A percentile compares a stretch with the other conserved stretches of the same genome.
These are phyloP conservation scores for Crithidia bombi DNA, from an alignment of 208 protist genomes.

Conservation along the genomic window DNA sequence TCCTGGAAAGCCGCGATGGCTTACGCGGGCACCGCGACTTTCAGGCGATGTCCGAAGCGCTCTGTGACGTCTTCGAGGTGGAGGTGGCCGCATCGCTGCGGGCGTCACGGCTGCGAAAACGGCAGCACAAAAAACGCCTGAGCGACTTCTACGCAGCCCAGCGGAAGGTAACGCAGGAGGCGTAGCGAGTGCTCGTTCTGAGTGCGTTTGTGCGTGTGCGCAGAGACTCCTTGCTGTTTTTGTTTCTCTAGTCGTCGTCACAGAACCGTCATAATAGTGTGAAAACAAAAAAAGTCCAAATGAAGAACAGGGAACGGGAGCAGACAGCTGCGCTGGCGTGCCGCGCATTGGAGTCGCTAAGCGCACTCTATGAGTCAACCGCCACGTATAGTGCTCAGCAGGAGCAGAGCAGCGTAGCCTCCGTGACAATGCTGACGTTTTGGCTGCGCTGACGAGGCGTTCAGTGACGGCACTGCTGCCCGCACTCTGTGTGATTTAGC, in stretches of 20 bases:
- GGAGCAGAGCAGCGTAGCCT: too few species aligned
- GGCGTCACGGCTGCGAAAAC: conserved; percentile 51
- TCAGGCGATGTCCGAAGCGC: conserved; percentile 53
- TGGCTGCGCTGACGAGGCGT: too few species aligned
- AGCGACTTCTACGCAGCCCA: conserved; percentile 36
- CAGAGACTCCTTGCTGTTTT: not conserved
- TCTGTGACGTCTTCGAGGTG: conserved; percentile 86
- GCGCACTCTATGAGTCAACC: too few species aligned
- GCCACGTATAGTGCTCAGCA: too few species aligned
- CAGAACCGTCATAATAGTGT: not conserved
- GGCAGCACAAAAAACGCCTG: conserved; percentile 46
- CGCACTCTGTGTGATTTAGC: too few species aligned
- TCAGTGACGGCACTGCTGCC: too few species aligned
- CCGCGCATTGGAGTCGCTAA: too few species aligned
- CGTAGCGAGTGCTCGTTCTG: not conserved
- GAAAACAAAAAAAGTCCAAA: not conserved
- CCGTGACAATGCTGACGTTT: too few species aligned
- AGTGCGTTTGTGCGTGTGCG: too few species aligned
- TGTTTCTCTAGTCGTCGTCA: not conserved
- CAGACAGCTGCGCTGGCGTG: too few species aligned
- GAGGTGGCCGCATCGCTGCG: conserved; percentile 63
- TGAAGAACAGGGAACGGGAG: not conserved
- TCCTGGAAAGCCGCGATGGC: conserved; percentile 78
- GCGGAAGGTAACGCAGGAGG: conserved; percentile 9
- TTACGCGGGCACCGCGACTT: conserved; percentile 41